Percentiles rank a stretch among this genome's conserved stretches.
Evolutionary conservation across 495 filamentous ascomycete genomes (phyloP).

Genomic region (Podospora conica): DNA sequence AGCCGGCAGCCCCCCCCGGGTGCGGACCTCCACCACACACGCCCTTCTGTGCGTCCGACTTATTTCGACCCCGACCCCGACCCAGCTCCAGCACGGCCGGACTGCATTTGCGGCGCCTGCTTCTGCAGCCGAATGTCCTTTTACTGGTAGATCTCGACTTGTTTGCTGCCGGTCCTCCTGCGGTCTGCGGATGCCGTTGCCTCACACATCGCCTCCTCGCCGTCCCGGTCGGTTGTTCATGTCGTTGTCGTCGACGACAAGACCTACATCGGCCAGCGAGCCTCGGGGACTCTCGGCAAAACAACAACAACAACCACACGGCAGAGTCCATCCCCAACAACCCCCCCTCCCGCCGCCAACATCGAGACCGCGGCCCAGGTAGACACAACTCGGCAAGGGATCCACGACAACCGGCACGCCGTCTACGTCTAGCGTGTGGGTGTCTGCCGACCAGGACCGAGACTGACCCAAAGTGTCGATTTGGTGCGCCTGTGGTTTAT

Average conservation of each 20-base stretch:
- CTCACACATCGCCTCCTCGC: neutral
- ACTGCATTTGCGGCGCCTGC: conserved; percentile 30
- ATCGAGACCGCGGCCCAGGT: neutral
- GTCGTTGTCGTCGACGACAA: conserved; percentile 18
- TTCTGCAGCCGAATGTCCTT: conserved; percentile 26
- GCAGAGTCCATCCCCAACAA: conserved; percentile 5
- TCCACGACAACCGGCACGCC: neutral
- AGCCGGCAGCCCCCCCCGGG: conserved; percentile 23
- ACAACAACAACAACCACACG: neutral
- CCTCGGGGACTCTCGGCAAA: conserved; percentile 11
- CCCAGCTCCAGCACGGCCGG: conserved; percentile 21
- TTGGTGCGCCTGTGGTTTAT: neutral
- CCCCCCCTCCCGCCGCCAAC: neutral
- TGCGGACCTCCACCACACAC: conserved; percentile 23
- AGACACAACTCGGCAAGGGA: neutral
- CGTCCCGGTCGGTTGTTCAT: conserved; percentile 2
- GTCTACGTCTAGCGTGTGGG: neutral
- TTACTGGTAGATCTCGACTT: conserved; percentile 26
- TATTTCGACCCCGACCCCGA: conserved; percentile 23
- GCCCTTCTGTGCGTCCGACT: conserved; percentile 28
- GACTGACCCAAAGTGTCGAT: neutral
- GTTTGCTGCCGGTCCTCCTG: conserved; percentile 24
- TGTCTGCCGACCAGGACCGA: neutral
- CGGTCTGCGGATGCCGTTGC: conserved; percentile 18
- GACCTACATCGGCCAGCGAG: conserved; percentile 7